Percentiles rank a stretch among this genome's conserved stretches.
Conservation (phyloP, 805 yeast genomes). For the Wickerhamomyces chambardii region DNA sequence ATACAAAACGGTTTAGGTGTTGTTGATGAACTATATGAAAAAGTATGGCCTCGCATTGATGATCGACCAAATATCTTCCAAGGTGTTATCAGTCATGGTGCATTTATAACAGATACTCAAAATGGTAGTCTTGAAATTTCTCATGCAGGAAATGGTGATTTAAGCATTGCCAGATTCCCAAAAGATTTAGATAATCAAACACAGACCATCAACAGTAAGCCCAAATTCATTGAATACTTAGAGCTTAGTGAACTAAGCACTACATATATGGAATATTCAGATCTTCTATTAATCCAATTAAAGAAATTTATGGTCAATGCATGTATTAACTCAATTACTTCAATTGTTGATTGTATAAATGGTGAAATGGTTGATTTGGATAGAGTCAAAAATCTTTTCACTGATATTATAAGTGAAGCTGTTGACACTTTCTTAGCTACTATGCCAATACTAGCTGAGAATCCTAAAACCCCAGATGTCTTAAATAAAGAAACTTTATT, state of each 20-base stretch:
- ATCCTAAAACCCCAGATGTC: constrained; percentile 9
- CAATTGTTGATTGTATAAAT: constrained; percentile 68
- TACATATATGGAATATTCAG: constrained; percentile 30
- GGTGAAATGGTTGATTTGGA: constrained; percentile 56
- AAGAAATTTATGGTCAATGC: constrained; percentile 75
- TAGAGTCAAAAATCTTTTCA: constrained; percentile 27
- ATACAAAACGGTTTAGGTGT: constrained; percentile 92
- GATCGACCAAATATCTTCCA: constrained; percentile 54
- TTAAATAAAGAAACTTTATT: constrained; percentile 24
- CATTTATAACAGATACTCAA: constrained; percentile 32
- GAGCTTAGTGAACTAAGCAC: constrained; percentile 19
- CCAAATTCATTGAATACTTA: constrained; percentile 20
- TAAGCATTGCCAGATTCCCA: constrained; percentile 53
- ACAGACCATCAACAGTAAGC: constrained; percentile 8
- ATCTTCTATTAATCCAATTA: constrained; percentile 49
- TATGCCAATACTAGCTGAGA: constrained; percentile 19
- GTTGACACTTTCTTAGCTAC: constrained; percentile 20
- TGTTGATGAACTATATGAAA: constrained; percentile 40
- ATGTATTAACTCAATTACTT: constrained; percentile 78
- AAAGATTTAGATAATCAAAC: constrained; percentile 11
- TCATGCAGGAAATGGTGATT: constrained; percentile 68
- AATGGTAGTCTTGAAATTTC: constrained; percentile 31
- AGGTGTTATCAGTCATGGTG: constrained; percentile 84
- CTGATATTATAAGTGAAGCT: constrained; percentile 23
- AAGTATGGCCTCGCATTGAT: constrained; percentile 41